Evolutionary conservation across 176 grass and related monocot species (phyloP), one percentile per base, ranked within the genome.

Genomic region (Lolium multiflorum): DNA sequence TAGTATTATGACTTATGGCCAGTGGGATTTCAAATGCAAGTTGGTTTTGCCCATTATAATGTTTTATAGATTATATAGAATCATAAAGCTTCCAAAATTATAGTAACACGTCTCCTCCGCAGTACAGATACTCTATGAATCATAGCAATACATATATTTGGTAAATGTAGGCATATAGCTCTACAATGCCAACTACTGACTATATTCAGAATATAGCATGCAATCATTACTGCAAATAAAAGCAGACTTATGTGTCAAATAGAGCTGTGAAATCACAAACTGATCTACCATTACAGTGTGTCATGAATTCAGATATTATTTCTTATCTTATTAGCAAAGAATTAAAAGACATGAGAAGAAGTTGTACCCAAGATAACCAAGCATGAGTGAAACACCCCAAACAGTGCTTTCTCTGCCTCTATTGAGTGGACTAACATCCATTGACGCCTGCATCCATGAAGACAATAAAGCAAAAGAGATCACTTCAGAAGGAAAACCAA

Each of bases 301-400:
- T 38, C 11, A 81, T 67, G 83, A 89, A 13, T 52, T 82, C 1
- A 54, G 71, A 79, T 72, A 49, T 61, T 60, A 77, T 61, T 26
- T 64, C 41, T 15, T 71, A 60, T 26, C 71, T 83, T 71, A 62
- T 78, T n/a, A 39, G 64, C 39, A 11, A 24, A 15, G 15, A 78
- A 71, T 26, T 21, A 71, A 78, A 78, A 10, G 4, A n/a, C 21
- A 20, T 7, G 78, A 77, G 43, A 48, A 85, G 44, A 88, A 80
- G 49, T 13, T 47, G 49, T 99, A 99, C 97, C 97, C 94, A 88
- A 99, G 94, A 90, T 96, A 99, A 83, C 97, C 97, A 59, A 99
- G 89, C 97, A 99, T 99, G 76, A 99, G 94, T 26, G 86, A 94
- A 77, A 99, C 89, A 37, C 97, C 94, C 94, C 87, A 99, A 44